Conservation (phyloP, 106 monocot genomes). For the Acanthochlamys bracteata region DNA sequence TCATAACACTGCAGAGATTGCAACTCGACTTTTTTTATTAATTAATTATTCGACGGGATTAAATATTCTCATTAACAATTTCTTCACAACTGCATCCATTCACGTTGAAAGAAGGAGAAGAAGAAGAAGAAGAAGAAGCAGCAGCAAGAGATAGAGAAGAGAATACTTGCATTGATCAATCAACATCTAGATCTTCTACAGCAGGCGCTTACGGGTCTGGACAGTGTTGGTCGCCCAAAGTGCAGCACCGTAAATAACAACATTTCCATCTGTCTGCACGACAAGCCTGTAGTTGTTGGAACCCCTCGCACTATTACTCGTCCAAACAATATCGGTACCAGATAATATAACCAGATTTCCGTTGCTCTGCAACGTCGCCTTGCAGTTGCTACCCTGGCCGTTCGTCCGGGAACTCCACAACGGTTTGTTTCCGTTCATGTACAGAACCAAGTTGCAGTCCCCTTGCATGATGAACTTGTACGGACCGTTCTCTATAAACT, state of each 20-base stretch:
- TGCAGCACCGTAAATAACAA: slow-evolving; percentile 15
- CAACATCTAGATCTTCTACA: too few species aligned
- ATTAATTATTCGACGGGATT: too few species aligned
- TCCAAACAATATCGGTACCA: slow-evolving; percentile 14
- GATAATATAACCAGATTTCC: slow-evolving; percentile 22
- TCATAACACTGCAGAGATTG: too few species aligned
- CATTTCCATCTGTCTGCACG: slow-evolving; percentile 23
- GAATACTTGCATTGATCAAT: too few species aligned
- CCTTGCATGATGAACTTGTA: slow-evolving; percentile 22
- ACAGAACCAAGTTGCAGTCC: slow-evolving; percentile 27
- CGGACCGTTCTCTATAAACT: slow-evolving; percentile 17
- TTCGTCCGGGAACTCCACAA: slow-evolving; percentile 16
- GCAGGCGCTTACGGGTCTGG: slow-evolving; percentile 4
- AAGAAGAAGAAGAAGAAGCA: too few species aligned
- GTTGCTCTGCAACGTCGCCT: slow-evolving; percentile 15
- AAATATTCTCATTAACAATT: too few species aligned
- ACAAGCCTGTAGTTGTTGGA: slow-evolving; percentile 14
- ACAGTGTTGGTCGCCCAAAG: slow-evolving; percentile 21
- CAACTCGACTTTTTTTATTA: too few species aligned
- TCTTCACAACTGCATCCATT: too few species aligned
- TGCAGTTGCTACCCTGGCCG: slow-evolving; percentile 13
- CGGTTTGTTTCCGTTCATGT: slow-evolving; percentile 13
- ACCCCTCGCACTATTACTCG: slow-evolving; percentile 10
- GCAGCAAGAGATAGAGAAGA: too few species aligned
- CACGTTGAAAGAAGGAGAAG: too few species aligned